Conservation (phyloP, 345 rosid genomes). For the Eucalyptus guilfoylei region DNA sequence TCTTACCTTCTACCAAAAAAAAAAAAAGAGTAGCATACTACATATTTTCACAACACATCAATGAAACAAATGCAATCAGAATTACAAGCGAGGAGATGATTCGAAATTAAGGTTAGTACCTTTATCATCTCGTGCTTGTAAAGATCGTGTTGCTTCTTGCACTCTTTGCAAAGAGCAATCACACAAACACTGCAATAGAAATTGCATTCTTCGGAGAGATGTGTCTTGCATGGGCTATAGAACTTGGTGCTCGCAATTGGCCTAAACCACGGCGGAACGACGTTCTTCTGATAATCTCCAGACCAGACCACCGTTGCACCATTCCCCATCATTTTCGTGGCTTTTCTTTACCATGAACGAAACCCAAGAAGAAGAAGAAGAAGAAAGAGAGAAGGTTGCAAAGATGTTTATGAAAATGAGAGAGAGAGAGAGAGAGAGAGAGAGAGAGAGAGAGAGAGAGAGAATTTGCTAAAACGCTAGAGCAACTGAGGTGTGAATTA, state of each 20-base stretch:
- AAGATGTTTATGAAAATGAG: not conserved
- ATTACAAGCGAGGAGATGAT: not conserved
- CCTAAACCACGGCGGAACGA: not conserved
- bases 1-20: no score
- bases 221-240: not conserved
- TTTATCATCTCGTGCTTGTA: not conserved
- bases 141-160: not conserved
- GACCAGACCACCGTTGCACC: not conserved
- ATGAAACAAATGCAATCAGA: not conserved
- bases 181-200: not conserved
- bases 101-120: not conserved
- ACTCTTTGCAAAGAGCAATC: not conserved
- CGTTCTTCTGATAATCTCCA: not conserved
- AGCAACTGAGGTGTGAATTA: not conserved
- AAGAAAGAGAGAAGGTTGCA: not conserved
- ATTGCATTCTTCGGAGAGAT: not conserved
- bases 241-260: not conserved
- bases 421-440: not conserved
- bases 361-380: not conserved
- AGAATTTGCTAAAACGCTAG: not conserved
- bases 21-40: not conserved
- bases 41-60: not conserved
- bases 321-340: not conserved
- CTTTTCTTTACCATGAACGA: not conserved
- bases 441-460: not conserved